Conservation (phyloP, 306 rosid genomes). For the Potentilla sterilis region DNA sequence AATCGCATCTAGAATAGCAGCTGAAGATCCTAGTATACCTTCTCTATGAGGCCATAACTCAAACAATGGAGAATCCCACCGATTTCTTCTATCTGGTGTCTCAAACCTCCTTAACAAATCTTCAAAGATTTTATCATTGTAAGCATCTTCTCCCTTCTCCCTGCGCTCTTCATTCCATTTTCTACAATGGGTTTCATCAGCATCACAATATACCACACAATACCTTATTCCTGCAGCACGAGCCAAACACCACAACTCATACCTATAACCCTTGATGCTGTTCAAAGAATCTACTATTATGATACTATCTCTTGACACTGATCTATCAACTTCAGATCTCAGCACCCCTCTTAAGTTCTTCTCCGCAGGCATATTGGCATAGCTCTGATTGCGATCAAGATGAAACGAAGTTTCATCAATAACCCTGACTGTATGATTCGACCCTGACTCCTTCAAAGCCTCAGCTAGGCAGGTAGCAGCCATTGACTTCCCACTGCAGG, state of each 20-base stretch:
- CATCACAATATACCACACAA: constrained; percentile 76
- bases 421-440: constrained; percentile 48
- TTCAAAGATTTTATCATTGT: constrained; percentile 66
- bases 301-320: constrained; percentile 64
- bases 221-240: constrained; percentile 82
- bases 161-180: constrained; percentile 80
- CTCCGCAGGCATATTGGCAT: constrained; percentile 83
- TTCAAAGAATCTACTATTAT: constrained; percentile 84
- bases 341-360: constrained; percentile 90
- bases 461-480: constrained; percentile 59
- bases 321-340: constrained; percentile 88
- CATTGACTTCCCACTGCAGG: constrained; percentile 76
- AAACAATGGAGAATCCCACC: constrained; percentile 94
- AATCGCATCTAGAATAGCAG: constrained; percentile 58
- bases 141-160: constrained; percentile 57
- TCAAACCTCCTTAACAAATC: constrained; percentile 86
- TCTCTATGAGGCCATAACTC: constrained; percentile 77
- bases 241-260: constrained; percentile 96
- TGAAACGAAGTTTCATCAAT: constrained; percentile 76
- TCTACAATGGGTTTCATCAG: constrained; percentile 62
- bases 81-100: constrained; percentile 75
- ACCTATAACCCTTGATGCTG: constrained; percentile 87
- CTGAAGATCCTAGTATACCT: constrained; percentile 55
- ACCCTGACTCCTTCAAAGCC: constrained; percentile 64
- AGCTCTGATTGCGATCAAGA: constrained; percentile 78